A percentile compares a stretch with the other conserved stretches of the same genome.
These are phyloP conservation scores for Phaeosphaeria sp. DNA, from an alignment of 2,329 filamentous ascomycete species.

Conservation along the genomic window DNA sequence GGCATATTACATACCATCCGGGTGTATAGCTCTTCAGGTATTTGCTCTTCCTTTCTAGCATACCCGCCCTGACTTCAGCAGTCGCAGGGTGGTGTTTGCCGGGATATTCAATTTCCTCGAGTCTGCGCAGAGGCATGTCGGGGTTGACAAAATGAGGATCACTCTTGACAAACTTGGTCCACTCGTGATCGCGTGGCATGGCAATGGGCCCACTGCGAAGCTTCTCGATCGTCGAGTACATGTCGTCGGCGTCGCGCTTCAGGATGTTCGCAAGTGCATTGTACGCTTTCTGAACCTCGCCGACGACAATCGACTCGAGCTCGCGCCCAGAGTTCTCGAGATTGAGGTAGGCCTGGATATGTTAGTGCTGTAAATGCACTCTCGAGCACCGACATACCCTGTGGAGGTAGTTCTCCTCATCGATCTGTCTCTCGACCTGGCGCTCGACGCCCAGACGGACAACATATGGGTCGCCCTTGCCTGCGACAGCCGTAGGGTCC, in stretches of 20 bases:
- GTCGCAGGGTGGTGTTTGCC: conserved; percentile 85
- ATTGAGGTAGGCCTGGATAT: conserved; percentile 82
- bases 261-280: conserved; percentile 91
- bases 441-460: conserved; percentile 85
- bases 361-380: conserved; percentile 16
- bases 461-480: conserved; percentile 92
- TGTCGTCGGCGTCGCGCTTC: conserved; percentile 86
- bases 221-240: conserved; percentile 78
- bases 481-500: conserved; percentile 75
- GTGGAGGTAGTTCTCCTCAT: conserved; percentile 97
- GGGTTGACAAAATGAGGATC: conserved; percentile 91
- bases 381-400: conserved; percentile 63
- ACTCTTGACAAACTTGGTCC: conserved; percentile 79
- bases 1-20: conserved; percentile 73
- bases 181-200: conserved; percentile 95
- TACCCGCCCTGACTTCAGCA: conserved; percentile 85
- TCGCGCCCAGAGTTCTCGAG: conserved; percentile 93
- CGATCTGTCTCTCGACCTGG: conserved; percentile 89
- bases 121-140: conserved; percentile 74
- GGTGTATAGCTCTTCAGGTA: conserved; percentile 97
- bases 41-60: conserved; percentile 97
- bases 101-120: conserved; percentile 88
- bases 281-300: conserved; percentile 97
- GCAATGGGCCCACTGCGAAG: conserved; percentile 83
- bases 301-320: conserved; percentile 93